These are phyloP conservation scores for Scutellaria galericulata DNA, from an alignment of 257 asterid species.

Conservation along the genomic window DNA sequence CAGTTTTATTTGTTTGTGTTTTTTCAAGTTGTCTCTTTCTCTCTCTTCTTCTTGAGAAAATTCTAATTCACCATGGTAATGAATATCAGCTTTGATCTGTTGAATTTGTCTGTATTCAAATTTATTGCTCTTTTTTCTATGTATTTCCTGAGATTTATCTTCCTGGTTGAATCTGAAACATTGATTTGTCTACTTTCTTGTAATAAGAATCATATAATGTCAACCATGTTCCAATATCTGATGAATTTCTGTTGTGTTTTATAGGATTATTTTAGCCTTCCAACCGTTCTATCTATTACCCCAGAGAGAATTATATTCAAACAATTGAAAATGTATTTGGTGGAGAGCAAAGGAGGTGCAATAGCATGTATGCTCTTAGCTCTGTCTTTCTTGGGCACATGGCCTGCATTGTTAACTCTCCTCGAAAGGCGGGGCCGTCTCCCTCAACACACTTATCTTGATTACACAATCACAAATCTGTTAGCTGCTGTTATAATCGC, in stretches of 20 bases:
- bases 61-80: slow-evolving; percentile 25
- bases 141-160: no score
- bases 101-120: slow-evolving; percentile 3
- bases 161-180: slow-evolving; percentile 7
- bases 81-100: neutral
- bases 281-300: slow-evolving; percentile 34
- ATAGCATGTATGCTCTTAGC: slow-evolving; percentile 86
- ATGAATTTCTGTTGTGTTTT: slow-evolving; percentile 22
- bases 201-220: neutral
- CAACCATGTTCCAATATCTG: neutral
- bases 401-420: slow-evolving; percentile 92
- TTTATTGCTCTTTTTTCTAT: neutral
- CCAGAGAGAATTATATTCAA: slow-evolving; percentile 28
- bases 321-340: slow-evolving; percentile 69
- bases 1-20: neutral
- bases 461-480: slow-evolving; percentile 82
- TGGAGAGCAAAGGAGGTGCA: slow-evolving; percentile 97
- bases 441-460: slow-evolving; percentile 95
- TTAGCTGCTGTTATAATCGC: slow-evolving; percentile 90
- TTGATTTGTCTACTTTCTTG: neutral
- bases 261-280: slow-evolving; percentile 46
- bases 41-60: neutral
- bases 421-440: slow-evolving; percentile 94
- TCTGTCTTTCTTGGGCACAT: slow-evolving; percentile 82
- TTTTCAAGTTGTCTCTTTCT: neutral